Conservation (phyloP, 306 rosid genomes). For the Mucuna pruriens region DNA sequence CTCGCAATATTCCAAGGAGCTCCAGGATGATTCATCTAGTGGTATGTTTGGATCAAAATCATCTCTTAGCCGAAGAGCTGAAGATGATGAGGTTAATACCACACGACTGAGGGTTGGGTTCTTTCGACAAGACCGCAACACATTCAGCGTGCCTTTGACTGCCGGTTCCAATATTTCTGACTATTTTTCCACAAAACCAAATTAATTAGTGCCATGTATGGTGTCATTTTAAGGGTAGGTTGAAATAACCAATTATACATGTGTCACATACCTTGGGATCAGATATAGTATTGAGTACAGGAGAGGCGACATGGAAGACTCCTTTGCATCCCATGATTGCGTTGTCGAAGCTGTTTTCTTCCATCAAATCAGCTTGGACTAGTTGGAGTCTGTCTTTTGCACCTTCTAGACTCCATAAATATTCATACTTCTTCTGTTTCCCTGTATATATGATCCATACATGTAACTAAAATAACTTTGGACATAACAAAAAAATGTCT, state of each 20-base stretch:
- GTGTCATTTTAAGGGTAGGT: too few relatives aligned
- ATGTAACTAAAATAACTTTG: not conserved
- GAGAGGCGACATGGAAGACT: constrained; percentile 92
- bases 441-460: constrained; percentile 39
- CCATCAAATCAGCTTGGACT: constrained; percentile 77
- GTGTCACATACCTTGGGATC: constrained; percentile 91
- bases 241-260: too few relatives aligned
- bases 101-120: constrained; percentile 65
- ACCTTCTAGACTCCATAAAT: constrained; percentile 83
- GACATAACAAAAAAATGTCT: not conserved
- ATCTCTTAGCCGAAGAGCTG: constrained; percentile 66
- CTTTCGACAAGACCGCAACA: constrained; percentile 72
- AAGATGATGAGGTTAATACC: constrained; percentile 87
- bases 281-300: constrained; percentile 62
- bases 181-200: too few relatives aligned
- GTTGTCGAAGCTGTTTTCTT: constrained; percentile 76
- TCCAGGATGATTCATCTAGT: constrained; percentile 80
- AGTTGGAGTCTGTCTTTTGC: constrained; percentile 74
- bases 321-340: constrained; percentile 84
- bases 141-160: constrained; percentile 74
- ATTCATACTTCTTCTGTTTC: constrained; percentile 66
- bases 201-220: too few relatives aligned
- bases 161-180: constrained; percentile 75
- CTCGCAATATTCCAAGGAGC: constrained; percentile 64
- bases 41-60: constrained; percentile 64